Evolutionary conservation across 106 monocot genomes (phyloP), one percentile per base, ranked within the genome.

Genomic region (Apostasia shenzhenica): DNA sequence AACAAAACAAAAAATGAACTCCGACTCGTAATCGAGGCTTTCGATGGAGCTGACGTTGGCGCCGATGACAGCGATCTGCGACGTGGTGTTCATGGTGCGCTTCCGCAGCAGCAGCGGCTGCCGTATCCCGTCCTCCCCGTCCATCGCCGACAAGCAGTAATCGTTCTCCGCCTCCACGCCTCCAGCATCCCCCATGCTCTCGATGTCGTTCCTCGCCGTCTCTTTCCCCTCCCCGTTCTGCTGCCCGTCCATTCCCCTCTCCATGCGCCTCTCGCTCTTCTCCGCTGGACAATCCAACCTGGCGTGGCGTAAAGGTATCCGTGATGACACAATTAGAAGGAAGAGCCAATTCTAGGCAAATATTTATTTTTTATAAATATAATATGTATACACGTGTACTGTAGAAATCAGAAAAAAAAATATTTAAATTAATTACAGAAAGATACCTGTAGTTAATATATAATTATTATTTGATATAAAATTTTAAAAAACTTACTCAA

Each of bases 21-120:
- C 82, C 72, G 75, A 92, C 92, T 92, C 92, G 52, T 92, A 92
- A 61, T 92, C 92, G n/a, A 92, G 77, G 79, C 85, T 88, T 63
- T 92, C 92, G 42, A 92, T 81, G 43, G 92, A 72, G 85, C 81
- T 85, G 14, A 86, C 66, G 50, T 92, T 92, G 67, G 92, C 78
- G 2, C 92, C 92, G 58, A 92, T 67, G 49, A 92, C 74, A 58
- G 92, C 92, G 14, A 85, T 85, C 85, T 92, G 92, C 9, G 92
- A 92, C 49, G 92, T 88, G 55, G 85, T 85, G 69, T 92, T 92
- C 82, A 88, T 41, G 26, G 80, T 80, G 48, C 67, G 65, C 73
- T 72, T 83, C 50, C 81, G 58, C 66, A 83, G 74, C 55, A 77
- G 70, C 72, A 82, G 55, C 50, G 83, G 81, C 61, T 81, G 72